Base-by-base conservation (phyloP, 768 basidiomycete species). In the Mycena belliarum region DNA sequence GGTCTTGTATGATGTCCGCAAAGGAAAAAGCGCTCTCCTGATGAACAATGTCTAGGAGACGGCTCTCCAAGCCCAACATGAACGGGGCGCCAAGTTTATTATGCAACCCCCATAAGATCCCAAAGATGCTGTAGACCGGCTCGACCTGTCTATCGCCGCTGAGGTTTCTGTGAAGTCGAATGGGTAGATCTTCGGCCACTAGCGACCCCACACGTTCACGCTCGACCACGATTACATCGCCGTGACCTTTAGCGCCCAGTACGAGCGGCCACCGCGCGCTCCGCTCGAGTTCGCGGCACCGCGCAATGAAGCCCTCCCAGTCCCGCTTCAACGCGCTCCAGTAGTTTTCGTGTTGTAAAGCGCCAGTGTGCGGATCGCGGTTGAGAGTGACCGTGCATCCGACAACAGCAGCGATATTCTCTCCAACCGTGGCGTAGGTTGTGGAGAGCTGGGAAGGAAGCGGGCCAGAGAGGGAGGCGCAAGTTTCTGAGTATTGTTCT, bases 271-370 rank as follows among this genome's bases (percentile, higher is more conserved):
- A 88, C 42, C 91, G 82, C 32, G 88, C 89, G 59, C 85, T 85
- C 41, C 91, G 87, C 73, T 97, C 95, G n/a, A 95, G 79, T 62
- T 94, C 93, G 51, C 90, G 84, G 67, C 93, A 95, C 55, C 92
- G 82, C 9, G 95, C 89, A 59, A 95, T 86, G 66, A 98, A 95
- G 4, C 95, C 94, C 67, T 98, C 91, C 95, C 96, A 98, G 65
- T 98, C 95, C 44, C 91, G 77, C 70, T 92, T 95, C 65, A 97
- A 72, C 0, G 88, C 86, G 64, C 83, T 88, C 85, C 91, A 89
- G 68, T 93, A 94, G 42, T 85, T 87, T 43, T 85, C 83, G 67
- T 93, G 80, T 61, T 89, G 86, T 44, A 85, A 79, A 35, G 87
- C 88, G 16, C 94, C 94, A 3, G 91, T 94, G 59, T 88, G 85